Conservation (phyloP, 2,329 filamentous ascomycete species). For the Pseudopithomyces chartarum region DNA sequence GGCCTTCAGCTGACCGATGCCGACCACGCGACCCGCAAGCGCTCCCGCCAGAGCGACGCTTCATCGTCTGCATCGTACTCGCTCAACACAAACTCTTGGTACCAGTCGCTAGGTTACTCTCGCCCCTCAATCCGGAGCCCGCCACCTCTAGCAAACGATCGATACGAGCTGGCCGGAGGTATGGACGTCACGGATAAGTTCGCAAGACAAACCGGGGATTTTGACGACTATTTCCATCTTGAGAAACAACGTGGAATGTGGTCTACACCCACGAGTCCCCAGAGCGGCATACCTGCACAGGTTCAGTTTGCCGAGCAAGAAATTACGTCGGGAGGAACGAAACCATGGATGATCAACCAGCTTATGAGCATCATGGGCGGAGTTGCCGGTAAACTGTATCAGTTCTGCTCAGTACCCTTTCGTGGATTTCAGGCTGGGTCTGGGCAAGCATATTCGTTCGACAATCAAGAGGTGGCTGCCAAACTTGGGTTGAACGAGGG, state of each 20-base stretch:
- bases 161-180: constrained; percentile 56
- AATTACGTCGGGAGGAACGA: constrained; percentile 27
- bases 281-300: constrained; percentile 19
- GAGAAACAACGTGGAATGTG: constrained; percentile 44
- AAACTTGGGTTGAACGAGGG: constrained; percentile 31
- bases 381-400: constrained; percentile 78
- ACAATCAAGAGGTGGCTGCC: constrained; percentile 35
- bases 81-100: constrained; percentile 24
- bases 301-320: constrained; percentile 15
- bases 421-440: constrained; percentile 86
- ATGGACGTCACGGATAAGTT: constrained; percentile 53
- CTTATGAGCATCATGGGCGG: constrained; percentile 68
- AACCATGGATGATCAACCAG: constrained; percentile 33
- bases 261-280: constrained; percentile 36
- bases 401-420: constrained; percentile 79
- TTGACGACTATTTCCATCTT: constrained; percentile 48
- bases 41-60: constrained; percentile 21
- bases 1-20: constrained; percentile 35
- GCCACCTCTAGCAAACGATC: constrained; percentile 56
- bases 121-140: constrained; percentile 42
- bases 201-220: constrained; percentile 45
- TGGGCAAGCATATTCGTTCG: constrained; percentile 71
- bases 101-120: constrained; percentile 22
- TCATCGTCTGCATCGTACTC: constrained; percentile 17
- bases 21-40: constrained; percentile 40